Percentiles rank a stretch among this genome's conserved stretches.
Evolutionary conservation across 768 basidiomycete genomes (phyloP).

Genomic region (Suillus subalutaceus): DNA sequence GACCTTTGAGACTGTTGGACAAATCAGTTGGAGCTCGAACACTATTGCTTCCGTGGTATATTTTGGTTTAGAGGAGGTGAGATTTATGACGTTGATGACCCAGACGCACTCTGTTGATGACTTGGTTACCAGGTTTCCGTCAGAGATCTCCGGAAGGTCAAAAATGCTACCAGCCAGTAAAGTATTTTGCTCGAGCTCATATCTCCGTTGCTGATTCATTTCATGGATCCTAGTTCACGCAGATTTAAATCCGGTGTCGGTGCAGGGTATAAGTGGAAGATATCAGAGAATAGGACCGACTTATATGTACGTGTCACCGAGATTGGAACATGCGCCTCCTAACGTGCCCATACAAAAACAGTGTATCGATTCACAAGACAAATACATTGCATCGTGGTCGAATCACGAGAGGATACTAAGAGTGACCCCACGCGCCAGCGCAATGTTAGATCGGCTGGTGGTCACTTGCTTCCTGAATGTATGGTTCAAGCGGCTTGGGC

Average conservation of each 20-base stretch:
- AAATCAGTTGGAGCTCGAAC: slow-evolving; percentile 54
- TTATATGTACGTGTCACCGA: slow-evolving; percentile 43
- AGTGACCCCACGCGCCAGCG: slow-evolving; percentile 43
- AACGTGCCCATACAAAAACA: slow-evolving; percentile 20
- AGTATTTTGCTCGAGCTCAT: slow-evolving; percentile 14
- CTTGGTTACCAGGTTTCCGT: slow-evolving; percentile 37
- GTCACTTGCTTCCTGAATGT: slow-evolving; percentile 56
- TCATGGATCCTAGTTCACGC: slow-evolving; percentile 44
- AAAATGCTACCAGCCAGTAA: slow-evolving; percentile 55
- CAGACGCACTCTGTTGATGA: neutral
- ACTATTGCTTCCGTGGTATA: slow-evolving; percentile 44
- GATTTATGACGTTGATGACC: neutral
- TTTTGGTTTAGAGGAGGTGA: slow-evolving; percentile 53
- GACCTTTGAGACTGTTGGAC: slow-evolving; percentile 54
- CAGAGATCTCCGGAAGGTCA: slow-evolving; percentile 50
- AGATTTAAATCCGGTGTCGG: slow-evolving; percentile 50
- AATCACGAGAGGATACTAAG: slow-evolving; percentile 40
- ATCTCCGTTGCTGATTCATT: slow-evolving; percentile 2
- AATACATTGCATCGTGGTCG: slow-evolving; percentile 50
- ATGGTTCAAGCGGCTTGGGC: slow-evolving; percentile 48
- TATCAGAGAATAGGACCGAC: slow-evolving; percentile 43
- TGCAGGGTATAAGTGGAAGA: slow-evolving; percentile 61
- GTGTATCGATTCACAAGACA: slow-evolving; percentile 55
- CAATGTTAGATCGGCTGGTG: slow-evolving; percentile 51
- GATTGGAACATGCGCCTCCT: neutral